Evolutionary conservation across 2,329 filamentous ascomycete genomes (phyloP), one percentile per base, ranked within the genome.

Genomic region (Pseudogymnoascus sp.): DNA sequence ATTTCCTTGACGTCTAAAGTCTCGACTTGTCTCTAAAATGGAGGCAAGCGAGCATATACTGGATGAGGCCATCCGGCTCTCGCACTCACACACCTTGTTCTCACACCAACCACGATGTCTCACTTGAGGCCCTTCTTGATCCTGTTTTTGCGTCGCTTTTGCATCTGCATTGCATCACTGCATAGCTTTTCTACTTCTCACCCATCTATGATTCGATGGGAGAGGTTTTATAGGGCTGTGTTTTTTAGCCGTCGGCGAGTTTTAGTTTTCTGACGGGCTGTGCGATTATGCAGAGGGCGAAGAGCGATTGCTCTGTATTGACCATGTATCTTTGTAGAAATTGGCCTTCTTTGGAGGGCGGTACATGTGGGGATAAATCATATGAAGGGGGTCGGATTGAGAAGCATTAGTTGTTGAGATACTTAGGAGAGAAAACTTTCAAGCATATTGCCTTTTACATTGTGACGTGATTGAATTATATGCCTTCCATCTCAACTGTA

Each of bases 351-450:
- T 53, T 53, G 13, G 9, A 17, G 46, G 46, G 23, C 7, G 46
- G 46, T 53, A 53, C 46, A 53, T 53, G 46, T 53, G 46, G 46
- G 46, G 7, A 53, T 53, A 53, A 31, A 53, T 53, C 46, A 53
- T 53, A 53, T 31, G 46, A 31, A 31, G 46, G 23, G 23, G 46
- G 46, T 31, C 23, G 23, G 46, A 53, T 53, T 53, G 46, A 53
- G 46, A 53, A 53, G 46, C 46, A 53, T 53, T 53, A 53, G 46
- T 53, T 53, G 46, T 53, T 53, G 46, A 53, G 46, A 53, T 53
- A 53, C 44, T 29, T 50, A 29, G 29, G 46, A 29, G 21, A 53
- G n/a, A 40, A 40, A 50, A 50, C 44, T 31, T 53, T 13, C 3
- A 53, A 53, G 26, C 46, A 53, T 31, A 4, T 31, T 31, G 15